Conservation (phyloP, 768 basidiomycete genomes). For the Collybia mongolica region DNA sequence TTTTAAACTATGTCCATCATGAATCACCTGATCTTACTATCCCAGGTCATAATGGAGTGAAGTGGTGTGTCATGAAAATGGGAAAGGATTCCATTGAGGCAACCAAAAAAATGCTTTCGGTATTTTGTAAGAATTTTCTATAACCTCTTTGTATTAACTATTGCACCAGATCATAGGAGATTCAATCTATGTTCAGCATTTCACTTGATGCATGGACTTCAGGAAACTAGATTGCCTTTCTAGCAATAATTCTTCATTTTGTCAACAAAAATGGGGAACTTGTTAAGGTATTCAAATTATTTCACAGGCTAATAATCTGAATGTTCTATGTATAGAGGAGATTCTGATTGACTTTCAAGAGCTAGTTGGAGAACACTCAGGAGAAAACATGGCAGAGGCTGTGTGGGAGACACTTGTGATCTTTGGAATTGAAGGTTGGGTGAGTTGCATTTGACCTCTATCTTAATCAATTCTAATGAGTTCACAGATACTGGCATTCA, state of each 20-base stretch:
- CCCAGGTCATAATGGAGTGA: background rate
- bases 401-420: conserved; percentile 18
- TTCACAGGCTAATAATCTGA: background rate
- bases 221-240: conserved; percentile 17
- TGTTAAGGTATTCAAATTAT: conserved; percentile 10
- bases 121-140: background rate
- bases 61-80: background rate
- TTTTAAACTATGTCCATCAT: background rate
- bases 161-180: conserved; percentile 1
- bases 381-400: conserved; percentile 22
- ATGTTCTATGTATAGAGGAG: conserved; percentile 16
- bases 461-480: no score
- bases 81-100: background rate
- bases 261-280: conserved; percentile 17
- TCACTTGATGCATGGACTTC: conserved; percentile 28
- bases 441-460: background rate
- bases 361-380: conserved; percentile 22
- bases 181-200: conserved; percentile 9
- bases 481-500: no score
- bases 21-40: background rate
- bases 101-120: background rate
- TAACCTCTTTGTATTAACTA: background rate
- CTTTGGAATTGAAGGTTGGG: conserved; percentile 13
- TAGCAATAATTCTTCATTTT: conserved; percentile 22
- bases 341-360: conserved; percentile 25